phyloP scores from a whole-genome alignment of 106 monocot species.

The Gastrodia elata region DNA sequence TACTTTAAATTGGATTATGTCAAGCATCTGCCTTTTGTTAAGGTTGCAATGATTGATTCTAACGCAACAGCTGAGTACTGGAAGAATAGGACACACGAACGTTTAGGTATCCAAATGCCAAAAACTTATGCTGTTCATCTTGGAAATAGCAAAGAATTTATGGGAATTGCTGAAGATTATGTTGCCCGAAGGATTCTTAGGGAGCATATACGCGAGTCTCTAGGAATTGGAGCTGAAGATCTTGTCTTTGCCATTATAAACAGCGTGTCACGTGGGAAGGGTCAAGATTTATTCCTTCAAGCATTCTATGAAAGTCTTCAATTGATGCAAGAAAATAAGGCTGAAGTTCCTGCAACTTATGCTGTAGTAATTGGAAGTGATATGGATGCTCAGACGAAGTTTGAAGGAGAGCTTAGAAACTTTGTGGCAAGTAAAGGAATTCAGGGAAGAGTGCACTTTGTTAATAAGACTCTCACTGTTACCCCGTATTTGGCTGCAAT shows the following conservation, averaged over 20 bases:
- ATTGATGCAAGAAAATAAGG: constrained; percentile 55
- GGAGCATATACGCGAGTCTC: constrained; percentile 77
- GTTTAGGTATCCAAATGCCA: constrained; percentile 85
- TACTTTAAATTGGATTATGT: constrained; percentile 95
- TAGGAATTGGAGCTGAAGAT: constrained; percentile 73
- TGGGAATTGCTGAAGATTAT: constrained; percentile 85
- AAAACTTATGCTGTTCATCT: constrained; percentile 89
- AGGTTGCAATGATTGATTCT: constrained; percentile 96
- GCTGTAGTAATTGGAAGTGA: constrained; percentile 94
- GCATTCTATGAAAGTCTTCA: constrained; percentile 75
- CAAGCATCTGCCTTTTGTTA: constrained; percentile 86
- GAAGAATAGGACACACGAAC: constrained; percentile 84
- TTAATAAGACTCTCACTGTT: constrained; percentile 84
- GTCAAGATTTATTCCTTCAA: constrained; percentile 81
- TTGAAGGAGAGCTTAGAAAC: constrained; percentile 67
- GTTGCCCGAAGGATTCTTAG: constrained; percentile 70
- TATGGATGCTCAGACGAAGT: constrained; percentile 81
- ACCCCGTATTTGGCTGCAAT: constrained; percentile 89
- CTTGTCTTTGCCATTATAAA: constrained; percentile 88
- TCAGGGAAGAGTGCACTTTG: constrained; percentile 73
- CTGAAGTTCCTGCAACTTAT: constrained; percentile 72
- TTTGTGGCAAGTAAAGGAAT: constrained; percentile 67
- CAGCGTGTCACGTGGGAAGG: constrained; percentile 96
- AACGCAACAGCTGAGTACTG: constrained; percentile 79
- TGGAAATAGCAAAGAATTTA: constrained; percentile 90